Conservation (phyloP, 768 basidiomycete species). For the Serpula lacrymans region DNA sequence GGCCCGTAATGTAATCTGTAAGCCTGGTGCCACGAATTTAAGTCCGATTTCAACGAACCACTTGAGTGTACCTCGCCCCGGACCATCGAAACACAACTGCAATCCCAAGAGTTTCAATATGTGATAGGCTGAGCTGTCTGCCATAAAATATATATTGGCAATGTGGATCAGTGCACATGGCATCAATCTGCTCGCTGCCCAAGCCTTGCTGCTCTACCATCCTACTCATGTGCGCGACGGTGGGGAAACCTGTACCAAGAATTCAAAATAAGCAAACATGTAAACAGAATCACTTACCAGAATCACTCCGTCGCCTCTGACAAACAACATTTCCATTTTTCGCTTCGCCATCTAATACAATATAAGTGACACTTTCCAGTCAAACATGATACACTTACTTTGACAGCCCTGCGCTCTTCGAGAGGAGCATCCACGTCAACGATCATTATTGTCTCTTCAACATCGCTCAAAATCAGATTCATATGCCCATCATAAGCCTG, state of each 20-base stretch:
- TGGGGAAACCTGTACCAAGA: slow-evolving; percentile 62
- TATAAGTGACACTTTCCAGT: background rate
- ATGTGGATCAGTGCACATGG: slow-evolving; percentile 6
- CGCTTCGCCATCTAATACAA: slow-evolving; percentile 76
- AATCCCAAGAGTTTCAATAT: slow-evolving; percentile 1
- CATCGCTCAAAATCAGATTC: slow-evolving; percentile 97
- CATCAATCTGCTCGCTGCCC: slow-evolving; percentile 3
- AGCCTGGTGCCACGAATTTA: too few relatives aligned
- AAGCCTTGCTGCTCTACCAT: background rate
- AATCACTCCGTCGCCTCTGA: slow-evolving; percentile 96
- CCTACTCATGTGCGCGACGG: slow-evolving; percentile 61
- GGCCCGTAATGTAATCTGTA: too few relatives aligned
- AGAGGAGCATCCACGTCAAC: slow-evolving; percentile 80
- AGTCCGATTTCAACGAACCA: background rate
- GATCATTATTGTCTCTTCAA: slow-evolving; percentile 95
- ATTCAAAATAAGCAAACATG: slow-evolving; percentile 4
- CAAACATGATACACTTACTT: slow-evolving; percentile 39
- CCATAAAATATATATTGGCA: slow-evolving; percentile 35
- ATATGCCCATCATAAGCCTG: slow-evolving; percentile 99
- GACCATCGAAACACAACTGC: too few relatives aligned
- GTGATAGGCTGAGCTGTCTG: slow-evolving; percentile 16
- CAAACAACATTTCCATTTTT: slow-evolving; percentile 97
- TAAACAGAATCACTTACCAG: slow-evolving; percentile 51
- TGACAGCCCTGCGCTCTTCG: slow-evolving; percentile 59
- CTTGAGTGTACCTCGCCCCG: too few relatives aligned